Evolutionary conservation across 2,329 filamentous ascomycete species (phyloP).

Genomic region (Aspergillus niger): DNA sequence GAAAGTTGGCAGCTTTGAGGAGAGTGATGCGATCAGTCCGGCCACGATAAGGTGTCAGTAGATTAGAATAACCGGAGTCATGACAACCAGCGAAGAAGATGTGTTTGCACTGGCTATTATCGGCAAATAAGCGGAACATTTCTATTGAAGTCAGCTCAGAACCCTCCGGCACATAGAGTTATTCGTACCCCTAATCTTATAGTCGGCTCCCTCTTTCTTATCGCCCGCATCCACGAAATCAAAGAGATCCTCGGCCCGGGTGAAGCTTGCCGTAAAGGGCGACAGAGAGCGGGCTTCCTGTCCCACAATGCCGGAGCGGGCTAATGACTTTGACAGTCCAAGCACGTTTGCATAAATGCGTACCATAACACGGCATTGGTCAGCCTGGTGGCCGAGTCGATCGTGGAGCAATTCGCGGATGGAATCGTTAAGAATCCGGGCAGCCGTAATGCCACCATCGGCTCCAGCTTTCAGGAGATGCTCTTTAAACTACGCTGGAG

Average conservation of each 20-base stretch:
- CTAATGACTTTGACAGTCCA: slow-evolving; percentile 54
- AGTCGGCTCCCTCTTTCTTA: slow-evolving; percentile 61
- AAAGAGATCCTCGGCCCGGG: slow-evolving; percentile 58
- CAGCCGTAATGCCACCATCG: slow-evolving; percentile 60
- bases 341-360: slow-evolving; percentile 60
- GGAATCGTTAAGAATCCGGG: slow-evolving; percentile 55
- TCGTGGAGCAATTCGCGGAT: slow-evolving; percentile 50
- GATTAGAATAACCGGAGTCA: slow-evolving; percentile 59
- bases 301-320: slow-evolving; percentile 53
- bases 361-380: slow-evolving; percentile 57
- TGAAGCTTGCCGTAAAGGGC: slow-evolving; percentile 60
- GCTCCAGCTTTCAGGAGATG: slow-evolving; percentile 50
- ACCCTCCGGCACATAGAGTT: too few relatives aligned
- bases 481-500: slow-evolving; percentile 58
- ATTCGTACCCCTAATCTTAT: slow-evolving; percentile 58
- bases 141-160: slow-evolving; percentile 28
- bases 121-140: slow-evolving; percentile 52
- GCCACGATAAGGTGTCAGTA: slow-evolving; percentile 56
- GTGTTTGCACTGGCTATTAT: slow-evolving; percentile 64
- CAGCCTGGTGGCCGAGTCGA: slow-evolving; percentile 48
- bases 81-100: slow-evolving; percentile 67
- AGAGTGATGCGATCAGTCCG: slow-evolving; percentile 58
- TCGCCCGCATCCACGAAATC: slow-evolving; percentile 65
- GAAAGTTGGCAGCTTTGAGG: slow-evolving; percentile 54
- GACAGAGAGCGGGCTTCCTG: slow-evolving; percentile 59